Base-by-base conservation (phyloP, 2,329 filamentous ascomycete species). In the Colletotrichum sojae region DNA sequence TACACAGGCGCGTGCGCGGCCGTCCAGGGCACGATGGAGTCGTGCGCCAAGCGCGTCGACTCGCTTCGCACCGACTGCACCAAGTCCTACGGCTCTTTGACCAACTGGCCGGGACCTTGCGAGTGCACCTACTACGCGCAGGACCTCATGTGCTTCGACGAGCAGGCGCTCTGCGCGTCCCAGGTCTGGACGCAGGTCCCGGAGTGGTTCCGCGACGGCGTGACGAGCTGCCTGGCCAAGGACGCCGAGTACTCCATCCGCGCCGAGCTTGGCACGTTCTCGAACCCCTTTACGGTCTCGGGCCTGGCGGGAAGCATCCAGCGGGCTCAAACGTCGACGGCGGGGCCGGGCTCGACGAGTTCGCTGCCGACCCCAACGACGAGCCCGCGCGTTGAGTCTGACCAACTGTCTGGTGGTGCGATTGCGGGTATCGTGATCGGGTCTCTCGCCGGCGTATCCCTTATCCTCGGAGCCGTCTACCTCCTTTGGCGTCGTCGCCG, bases 71-170 rank as follows among this genome's bases (percentile, higher is more conserved):
- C 45, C 18, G 15, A 48, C 16, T 48, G 45, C 45, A 48, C 45
- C 16, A 48, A 48, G 45, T 48, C 45, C 6, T 48, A 48, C 45
- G 45, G 45, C 8, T 18, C 45, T 8, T n/a, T 48, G 45, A 48
- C 45, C 45, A 10, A 18, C 16, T 48, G 45, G 45, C 45, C 45
- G 2, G 45, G 16, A 4, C 45, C 18, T n/a, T 48, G 45, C 45
- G 45, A 48, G 18, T 48, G 45, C 45, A 20, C 45, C 45, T 48
- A 48, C 18, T 48, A 48, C 45, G 15, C 45, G 2, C 45, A 48
- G 18, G 45, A 48, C 45, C 45, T 48, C 45, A 48, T 48, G 45
- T 48, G 45, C 18, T 48, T 48, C 18, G 45, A 48, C 45, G 45
- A 48, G 45, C 45, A 48, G 18, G 45, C 16, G n/a, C 45, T 48